Evolutionary conservation across 73 alveolate genomes (phyloP).

Genomic region (Paramecium sonneborni): DNA sequence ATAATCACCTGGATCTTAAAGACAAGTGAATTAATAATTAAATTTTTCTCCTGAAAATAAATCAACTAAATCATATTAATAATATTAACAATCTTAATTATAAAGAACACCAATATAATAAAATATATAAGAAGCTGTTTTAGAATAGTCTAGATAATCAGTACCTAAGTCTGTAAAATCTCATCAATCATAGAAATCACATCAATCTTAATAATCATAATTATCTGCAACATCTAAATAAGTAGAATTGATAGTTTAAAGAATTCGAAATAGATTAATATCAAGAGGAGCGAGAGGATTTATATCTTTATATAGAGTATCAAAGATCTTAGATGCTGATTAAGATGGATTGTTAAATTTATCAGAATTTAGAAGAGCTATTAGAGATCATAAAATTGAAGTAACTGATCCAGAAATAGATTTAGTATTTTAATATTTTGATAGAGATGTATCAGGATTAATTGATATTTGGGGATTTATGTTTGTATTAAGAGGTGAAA

Average conservation of each 20-base stretch:
- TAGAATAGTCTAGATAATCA: neutral
- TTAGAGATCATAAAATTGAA: slow-evolving; percentile 76
- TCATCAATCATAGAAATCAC: neutral
- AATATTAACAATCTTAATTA: neutral
- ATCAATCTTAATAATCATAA: neutral
- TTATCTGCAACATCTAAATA: slow-evolving; percentile 50
- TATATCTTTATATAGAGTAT: slow-evolving; percentile 83
- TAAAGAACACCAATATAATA: neutral
- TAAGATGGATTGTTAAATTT: slow-evolving; percentile 73
- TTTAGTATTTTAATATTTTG: slow-evolving; percentile 84
- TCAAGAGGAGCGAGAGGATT: slow-evolving; percentile 94
- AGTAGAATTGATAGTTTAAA: slow-evolving; percentile 67
- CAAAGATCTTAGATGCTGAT: slow-evolving; percentile 87
- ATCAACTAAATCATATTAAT: neutral
- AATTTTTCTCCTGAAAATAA: neutral
- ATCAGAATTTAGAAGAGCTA: slow-evolving; percentile 76
- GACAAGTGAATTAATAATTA: neutral
- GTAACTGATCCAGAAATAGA: slow-evolving; percentile 80
- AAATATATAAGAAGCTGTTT: neutral
- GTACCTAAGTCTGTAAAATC: slow-evolving; percentile 13
- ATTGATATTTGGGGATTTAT: slow-evolving; percentile 74
- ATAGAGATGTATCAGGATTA: slow-evolving; percentile 79
- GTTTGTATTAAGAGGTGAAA: slow-evolving; percentile 71
- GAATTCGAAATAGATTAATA: slow-evolving; percentile 80
- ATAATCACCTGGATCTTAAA: neutral